These are phyloP conservation scores for Myxozyma lipomycoides DNA, from an alignment of 805 yeast species.

Conservation along the genomic window DNA sequence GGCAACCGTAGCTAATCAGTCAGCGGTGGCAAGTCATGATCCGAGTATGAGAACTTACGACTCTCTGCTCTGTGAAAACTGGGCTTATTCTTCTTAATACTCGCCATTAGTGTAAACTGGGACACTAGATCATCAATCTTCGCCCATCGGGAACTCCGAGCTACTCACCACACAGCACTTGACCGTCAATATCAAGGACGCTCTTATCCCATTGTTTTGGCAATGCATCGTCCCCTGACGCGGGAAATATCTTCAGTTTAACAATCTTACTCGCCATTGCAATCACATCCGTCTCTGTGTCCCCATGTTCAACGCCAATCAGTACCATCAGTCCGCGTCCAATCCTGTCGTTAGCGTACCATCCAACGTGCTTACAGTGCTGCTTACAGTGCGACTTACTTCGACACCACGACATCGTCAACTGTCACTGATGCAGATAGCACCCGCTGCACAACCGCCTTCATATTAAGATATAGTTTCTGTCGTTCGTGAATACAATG, in stretches of 20 bases:
- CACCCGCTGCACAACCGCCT: conserved; percentile 86
- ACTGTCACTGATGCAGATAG: conserved; percentile 87
- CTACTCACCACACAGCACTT: conserved; percentile 57
- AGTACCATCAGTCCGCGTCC: conserved; percentile 70
- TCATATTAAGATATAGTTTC: too few species aligned
- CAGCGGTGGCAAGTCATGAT: too few species aligned
- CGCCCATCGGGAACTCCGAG: background rate
- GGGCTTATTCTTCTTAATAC: conserved; percentile 89
- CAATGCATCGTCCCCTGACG: conserved; percentile 42
- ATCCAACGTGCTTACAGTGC: background rate
- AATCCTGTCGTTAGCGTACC: conserved; percentile 39
- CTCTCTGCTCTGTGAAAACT: conserved; percentile 86
- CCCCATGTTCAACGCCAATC: conserved; percentile 79
- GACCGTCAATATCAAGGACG: conserved; percentile 61
- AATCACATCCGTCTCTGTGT: conserved; percentile 67
- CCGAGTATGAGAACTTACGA: too few species aligned
- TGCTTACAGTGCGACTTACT: conserved; percentile 41
- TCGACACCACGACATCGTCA: conserved; percentile 62
- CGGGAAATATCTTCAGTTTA: conserved; percentile 72
- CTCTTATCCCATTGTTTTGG: conserved; percentile 69
- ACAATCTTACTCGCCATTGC: conserved; percentile 65
- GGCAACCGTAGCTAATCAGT: conserved; percentile 19
- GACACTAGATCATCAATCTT: conserved; percentile 48
- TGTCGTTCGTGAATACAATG: too few species aligned
- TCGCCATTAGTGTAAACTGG: conserved; percentile 87